Evolutionary conservation across 306 rosid genomes (phyloP).

Genomic region (Vachellia collinsii): DNA sequence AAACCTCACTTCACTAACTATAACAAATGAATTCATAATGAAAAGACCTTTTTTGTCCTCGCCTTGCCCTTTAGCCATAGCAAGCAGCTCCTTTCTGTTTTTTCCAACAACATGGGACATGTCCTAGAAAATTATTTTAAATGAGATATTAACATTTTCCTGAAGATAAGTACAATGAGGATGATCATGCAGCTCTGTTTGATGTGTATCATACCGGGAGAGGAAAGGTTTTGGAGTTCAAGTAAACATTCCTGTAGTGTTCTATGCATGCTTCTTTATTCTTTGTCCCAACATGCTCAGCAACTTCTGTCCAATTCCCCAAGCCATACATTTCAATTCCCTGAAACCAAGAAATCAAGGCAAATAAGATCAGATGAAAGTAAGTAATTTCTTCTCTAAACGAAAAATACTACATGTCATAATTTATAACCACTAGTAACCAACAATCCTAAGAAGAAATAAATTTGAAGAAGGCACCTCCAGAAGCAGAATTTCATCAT

Average conservation of each 20-base stretch:
- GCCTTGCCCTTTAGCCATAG: constrained; percentile 92
- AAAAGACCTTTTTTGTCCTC: constrained; percentile 90
- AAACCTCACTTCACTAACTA: constrained; percentile 18
- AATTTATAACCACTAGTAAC: constrained; percentile 28
- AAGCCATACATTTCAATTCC: constrained; percentile 98
- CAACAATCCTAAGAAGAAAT: constrained; percentile 24
- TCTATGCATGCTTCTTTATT: constrained; percentile 90
- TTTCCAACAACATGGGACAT: constrained; percentile 97
- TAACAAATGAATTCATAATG: constrained; percentile 11
- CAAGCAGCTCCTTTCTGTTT: constrained; percentile 94
- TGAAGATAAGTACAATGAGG: constrained; percentile 27
- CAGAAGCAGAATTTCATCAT: constrained; percentile 92
- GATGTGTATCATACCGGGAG: constrained; percentile 75
- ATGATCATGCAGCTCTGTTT: constrained; percentile 18
- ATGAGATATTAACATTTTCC: constrained; percentile 38
- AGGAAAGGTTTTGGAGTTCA: constrained; percentile 83
- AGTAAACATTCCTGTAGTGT: constrained; percentile 77
- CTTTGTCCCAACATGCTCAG: constrained; percentile 99
- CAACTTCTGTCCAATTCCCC: constrained; percentile 98
- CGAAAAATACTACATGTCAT: constrained; percentile 21
- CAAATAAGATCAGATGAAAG: constrained; percentile 17
- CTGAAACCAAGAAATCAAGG: constrained; percentile 44
- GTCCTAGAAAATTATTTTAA: constrained; percentile 58
- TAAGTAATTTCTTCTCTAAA: constrained; percentile 18
- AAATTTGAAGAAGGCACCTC: constrained; percentile 62